Evolutionary conservation across 1,284 basidiomycete species (phyloP), one percentile per base, ranked within the genome.

Genomic region (Rhodotorula glutinis): DNA sequence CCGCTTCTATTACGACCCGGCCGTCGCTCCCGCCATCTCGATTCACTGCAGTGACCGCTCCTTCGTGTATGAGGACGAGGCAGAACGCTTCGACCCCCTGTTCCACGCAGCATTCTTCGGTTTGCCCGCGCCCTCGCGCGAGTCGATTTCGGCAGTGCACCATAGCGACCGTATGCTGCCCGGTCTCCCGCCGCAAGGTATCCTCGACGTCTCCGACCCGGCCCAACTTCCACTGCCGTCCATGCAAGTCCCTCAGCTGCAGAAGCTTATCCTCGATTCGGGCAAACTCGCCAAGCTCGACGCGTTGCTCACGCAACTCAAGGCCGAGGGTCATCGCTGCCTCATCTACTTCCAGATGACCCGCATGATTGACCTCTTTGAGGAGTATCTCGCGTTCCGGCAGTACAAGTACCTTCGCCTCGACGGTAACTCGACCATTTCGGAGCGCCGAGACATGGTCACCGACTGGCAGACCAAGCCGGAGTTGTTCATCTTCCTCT

Each of bases 341-440:
- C 81, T 99, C 73, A 85, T 99, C 60, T 99, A 98, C 82, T 98
- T 98, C 88, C 96, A 99, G 80, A 98, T 99, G 96, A 98, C 96
- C 30, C 86, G 89, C 72, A 98, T 98, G 96, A 98, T 98, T 87
- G 95, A 98, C 78, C 83, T 99, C 67, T 95, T 98, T 87, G 96
- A 98, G 79, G 96, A 99, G 79, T 99, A 98, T 79, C 83, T 99
- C 63, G 93, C 97, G 74, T 97, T 91, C 81, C 87, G 95, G 11
- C 95, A 98, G 79, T 95, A 96, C 85, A 97, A 97, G 81, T 98
- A 99, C 78, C 82, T 98, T 40, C 87, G 96, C 49, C 82, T 99
- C 54, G 96, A 99, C 80, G 96, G 96, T 57, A 90, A 89, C 1
- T 95, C 92, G 33, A 93, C 96, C 76, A 85, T 98, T 63, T 93